A percentile compares a stretch with the other conserved stretches of the same genome.
Conservation (phyloP, 176 grass and related monocot genomes). For the Rhynchospora pubera region DNA sequence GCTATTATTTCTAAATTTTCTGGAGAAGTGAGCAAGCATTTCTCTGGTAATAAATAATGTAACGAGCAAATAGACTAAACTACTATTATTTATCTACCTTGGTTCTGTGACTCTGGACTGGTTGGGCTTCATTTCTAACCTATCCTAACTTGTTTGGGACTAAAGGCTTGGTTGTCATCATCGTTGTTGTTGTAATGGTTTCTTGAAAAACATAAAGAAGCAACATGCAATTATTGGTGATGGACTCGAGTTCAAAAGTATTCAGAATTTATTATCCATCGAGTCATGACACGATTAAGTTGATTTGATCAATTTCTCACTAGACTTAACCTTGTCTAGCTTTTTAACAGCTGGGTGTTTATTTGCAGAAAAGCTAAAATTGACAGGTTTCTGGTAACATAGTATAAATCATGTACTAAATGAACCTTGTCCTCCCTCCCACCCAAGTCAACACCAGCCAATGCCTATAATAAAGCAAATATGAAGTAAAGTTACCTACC, state of each 20-base stretch:
- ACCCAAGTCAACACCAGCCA: background rate
- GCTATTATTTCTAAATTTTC: background rate
- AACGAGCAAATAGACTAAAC: background rate
- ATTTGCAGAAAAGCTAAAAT: background rate
- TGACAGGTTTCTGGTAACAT: background rate
- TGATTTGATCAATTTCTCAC: no score
- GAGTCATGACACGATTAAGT: no score
- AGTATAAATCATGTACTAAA: background rate
- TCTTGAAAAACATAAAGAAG: no score
- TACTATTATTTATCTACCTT: no score
- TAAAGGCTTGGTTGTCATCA: no score
- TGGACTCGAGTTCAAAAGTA: background rate
- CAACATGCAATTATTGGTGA: background rate
- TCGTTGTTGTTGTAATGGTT: no score
- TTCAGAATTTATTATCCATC: background rate
- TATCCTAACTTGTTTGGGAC: no score
- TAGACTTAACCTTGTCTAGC: no score
- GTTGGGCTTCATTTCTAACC: no score
- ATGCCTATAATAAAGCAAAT: background rate
- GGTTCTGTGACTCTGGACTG: no score
- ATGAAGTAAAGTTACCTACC: slow-evolving; percentile 38
- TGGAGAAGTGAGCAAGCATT: background rate
- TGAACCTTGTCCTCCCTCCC: background rate
- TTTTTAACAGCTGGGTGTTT: background rate
- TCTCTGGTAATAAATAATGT: background rate